These are phyloP conservation scores for Ceratocystiopsis minuta DNA, from an alignment of 2,329 filamentous ascomycete genomes.

Conservation along the genomic window DNA sequence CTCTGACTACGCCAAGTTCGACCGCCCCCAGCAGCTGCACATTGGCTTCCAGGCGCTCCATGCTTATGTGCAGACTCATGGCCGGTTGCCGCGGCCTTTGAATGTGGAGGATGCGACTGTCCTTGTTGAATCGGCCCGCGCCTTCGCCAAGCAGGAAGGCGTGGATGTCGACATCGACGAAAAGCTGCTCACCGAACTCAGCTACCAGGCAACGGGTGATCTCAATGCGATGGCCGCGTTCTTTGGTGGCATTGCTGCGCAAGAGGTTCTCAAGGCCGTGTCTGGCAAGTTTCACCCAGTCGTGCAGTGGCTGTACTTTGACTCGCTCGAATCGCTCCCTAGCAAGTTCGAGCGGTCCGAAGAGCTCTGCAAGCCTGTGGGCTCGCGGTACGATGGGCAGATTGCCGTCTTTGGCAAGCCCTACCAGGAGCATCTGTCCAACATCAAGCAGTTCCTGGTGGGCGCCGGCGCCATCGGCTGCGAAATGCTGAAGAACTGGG, in stretches of 20 bases:
- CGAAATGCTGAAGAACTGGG: constrained; percentile 99
- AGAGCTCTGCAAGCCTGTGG: constrained; percentile 71
- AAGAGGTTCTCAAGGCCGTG: constrained; percentile 90
- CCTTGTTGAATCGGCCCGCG: constrained; percentile 56
- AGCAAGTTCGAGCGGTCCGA: constrained; percentile 57
- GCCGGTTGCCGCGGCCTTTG: constrained; percentile 63
- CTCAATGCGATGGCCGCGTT: constrained; percentile 84
- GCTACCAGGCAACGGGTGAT: constrained; percentile 85
- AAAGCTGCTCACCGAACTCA: constrained; percentile 81
- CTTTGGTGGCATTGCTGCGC: constrained; percentile 83
- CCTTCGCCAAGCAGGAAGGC: constrained; percentile 55
- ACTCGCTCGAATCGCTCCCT: constrained; percentile 90
- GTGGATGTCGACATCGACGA: constrained; percentile 74
- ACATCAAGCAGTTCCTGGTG: constrained; percentile 83
- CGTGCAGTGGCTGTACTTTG: constrained; percentile 90
- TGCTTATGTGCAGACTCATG: constrained; percentile 59
- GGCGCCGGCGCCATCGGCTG: constrained; percentile 95
- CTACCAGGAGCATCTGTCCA: constrained; percentile 84
- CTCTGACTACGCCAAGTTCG: constrained; percentile 95
- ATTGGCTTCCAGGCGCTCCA: constrained; percentile 85
- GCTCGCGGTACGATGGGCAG: constrained; percentile 85
- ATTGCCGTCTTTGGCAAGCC: constrained; percentile 90
- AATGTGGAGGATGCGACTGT: constrained; percentile 69
- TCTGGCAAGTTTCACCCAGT: constrained; percentile 97
- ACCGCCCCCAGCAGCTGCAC: constrained; percentile 82